These are phyloP conservation scores for Dothistroma septosporum DNA, from an alignment of 2,329 filamentous ascomycete genomes.

Conservation along the genomic window DNA sequence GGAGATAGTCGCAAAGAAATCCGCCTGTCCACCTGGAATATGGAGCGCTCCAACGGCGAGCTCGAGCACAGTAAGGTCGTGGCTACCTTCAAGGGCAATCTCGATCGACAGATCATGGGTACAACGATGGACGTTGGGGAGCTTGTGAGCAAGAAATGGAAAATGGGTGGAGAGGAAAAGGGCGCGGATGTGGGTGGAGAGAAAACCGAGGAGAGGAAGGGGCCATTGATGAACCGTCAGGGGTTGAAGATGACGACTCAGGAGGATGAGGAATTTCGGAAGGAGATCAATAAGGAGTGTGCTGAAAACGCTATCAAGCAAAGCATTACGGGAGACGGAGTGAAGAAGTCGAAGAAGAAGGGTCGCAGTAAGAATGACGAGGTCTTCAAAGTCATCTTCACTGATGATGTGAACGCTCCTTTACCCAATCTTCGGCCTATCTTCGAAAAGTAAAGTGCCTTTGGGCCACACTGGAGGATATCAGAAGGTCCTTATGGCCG, in stretches of 20 bases:
- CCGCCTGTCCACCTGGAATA: neutral
- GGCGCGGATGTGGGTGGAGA: neutral
- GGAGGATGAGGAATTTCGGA: neutral
- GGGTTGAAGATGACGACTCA: neutral
- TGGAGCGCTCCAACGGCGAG: neutral
- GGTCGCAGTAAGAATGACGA: neutral
- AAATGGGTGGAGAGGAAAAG: neutral
- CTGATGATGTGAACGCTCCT: neutral
- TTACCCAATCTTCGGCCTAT: neutral
- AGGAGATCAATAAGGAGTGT: neutral
- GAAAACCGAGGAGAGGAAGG: neutral
- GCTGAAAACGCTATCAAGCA: neutral
- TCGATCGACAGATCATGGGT: neutral
- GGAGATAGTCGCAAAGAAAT: neutral
- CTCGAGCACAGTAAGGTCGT: neutral
- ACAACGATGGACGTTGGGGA: neutral
- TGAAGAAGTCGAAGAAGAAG: neutral
- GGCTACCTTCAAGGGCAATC: neutral
- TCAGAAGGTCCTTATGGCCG: too few relatives aligned
- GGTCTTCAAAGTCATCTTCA: neutral
- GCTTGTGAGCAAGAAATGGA: neutral
- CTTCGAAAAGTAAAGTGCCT: neutral
- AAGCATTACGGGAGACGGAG: too few relatives aligned
- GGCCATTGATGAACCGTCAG: neutral
- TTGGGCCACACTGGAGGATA: too few relatives aligned